Evolutionary conservation across 441 rosid genomes (phyloP).

Genomic region (Pelargonium australe): DNA sequence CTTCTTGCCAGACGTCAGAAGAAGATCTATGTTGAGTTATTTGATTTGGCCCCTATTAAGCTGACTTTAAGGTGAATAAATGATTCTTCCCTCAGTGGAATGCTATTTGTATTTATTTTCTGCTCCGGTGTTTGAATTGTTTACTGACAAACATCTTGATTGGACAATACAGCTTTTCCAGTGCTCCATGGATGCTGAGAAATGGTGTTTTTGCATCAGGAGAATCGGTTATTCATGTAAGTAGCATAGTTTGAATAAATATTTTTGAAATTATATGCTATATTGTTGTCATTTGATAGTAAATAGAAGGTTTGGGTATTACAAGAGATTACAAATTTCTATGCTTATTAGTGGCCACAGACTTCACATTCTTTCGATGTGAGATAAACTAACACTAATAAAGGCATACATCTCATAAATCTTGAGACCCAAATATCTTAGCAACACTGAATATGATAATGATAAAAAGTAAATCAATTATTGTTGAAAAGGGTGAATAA

Average conservation of each 20-base stretch:
- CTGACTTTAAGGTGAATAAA: constrained; percentile 63
- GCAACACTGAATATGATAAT: no score
- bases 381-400: no score
- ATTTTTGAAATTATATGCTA: neutral
- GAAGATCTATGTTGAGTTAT: constrained; percentile 82
- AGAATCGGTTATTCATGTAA: constrained; percentile 85
- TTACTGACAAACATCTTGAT: constrained; percentile 24
- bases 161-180: constrained; percentile 67
- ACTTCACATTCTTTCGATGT: no score
- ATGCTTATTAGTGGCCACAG: no score
- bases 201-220: constrained; percentile 68
- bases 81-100: neutral
- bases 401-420: no score
- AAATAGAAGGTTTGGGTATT: neutral
- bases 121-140: constrained; percentile 16
- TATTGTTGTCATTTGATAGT: no score
- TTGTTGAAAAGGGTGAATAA: no score
- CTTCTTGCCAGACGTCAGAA: constrained; percentile 74
- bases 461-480: no score
- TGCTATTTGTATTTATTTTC: constrained; percentile 9
- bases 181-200: constrained; percentile 90
- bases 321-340: neutral
- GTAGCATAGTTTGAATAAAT: constrained; percentile 27
- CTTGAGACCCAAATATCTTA: no score
- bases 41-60: constrained; percentile 71